Conservation (phyloP, 2,329 filamentous ascomycete species). For the Falciphora oryzae region DNA sequence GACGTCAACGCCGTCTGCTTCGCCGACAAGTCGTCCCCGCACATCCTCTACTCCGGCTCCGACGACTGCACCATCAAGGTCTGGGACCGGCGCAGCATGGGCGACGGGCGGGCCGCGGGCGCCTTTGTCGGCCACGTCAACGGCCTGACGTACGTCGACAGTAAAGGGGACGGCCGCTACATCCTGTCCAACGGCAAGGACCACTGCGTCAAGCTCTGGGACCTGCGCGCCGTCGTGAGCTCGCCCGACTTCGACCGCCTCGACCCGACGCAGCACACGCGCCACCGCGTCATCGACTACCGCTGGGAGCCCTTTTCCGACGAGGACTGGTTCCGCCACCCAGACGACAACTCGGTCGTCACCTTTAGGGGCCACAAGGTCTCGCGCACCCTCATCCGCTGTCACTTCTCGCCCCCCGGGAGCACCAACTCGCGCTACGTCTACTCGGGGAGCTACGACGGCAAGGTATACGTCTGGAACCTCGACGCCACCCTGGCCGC, state of each 20-base stretch:
- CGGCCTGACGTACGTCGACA: slow-evolving; percentile 63
- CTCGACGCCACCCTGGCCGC: slow-evolving; percentile 75
- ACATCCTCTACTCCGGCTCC: slow-evolving; percentile 92
- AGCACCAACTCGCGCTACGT: slow-evolving; percentile 89
- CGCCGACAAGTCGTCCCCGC: slow-evolving; percentile 79
- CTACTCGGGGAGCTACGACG: slow-evolving; percentile 85
- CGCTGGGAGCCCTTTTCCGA: slow-evolving; percentile 62
- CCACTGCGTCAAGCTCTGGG: slow-evolving; percentile 97
- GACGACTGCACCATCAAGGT: slow-evolving; percentile 93
- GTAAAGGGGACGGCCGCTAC: slow-evolving; percentile 68
- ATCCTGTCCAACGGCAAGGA: slow-evolving; percentile 93
- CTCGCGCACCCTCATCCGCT: slow-evolving; percentile 83
- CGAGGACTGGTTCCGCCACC: slow-evolving; percentile 64
- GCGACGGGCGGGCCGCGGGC: slow-evolving; percentile 66
- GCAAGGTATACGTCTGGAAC: slow-evolving; percentile 88
- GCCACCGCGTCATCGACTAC: slow-evolving; percentile 75
- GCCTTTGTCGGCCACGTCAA: slow-evolving; percentile 63
- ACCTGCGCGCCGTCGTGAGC: slow-evolving; percentile 81
- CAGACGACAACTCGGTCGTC: slow-evolving; percentile 83
- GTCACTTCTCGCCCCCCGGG: slow-evolving; percentile 84
- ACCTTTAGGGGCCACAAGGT: slow-evolving; percentile 91
- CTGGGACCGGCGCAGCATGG: slow-evolving; percentile 92
- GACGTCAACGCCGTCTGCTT: slow-evolving; percentile 98
- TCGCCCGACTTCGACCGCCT: slow-evolving; percentile 56
- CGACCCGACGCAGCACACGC: slow-evolving; percentile 48